Base-by-base conservation (phyloP, 345 rosid species). In the Populus ilicifolia region DNA sequence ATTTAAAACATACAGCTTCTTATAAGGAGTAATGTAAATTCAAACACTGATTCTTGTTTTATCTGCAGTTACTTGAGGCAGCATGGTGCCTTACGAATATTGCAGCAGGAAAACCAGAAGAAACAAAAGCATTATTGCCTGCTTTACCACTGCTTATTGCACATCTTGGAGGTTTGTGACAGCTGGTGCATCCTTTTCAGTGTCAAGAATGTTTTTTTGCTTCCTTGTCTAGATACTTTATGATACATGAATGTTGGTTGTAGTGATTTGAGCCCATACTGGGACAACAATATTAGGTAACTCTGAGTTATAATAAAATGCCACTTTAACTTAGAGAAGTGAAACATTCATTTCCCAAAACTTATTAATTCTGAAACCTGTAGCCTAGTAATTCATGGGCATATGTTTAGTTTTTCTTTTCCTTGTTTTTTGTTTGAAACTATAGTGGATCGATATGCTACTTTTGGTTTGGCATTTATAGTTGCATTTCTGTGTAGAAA, bases 31-130 rank as follows among this genome's bases (percentile, higher is more conserved):
- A 5, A 18, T 69, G 36, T 3, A 36, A 77, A 70, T 20, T 30
- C n/a, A 39, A 44, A 56, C n/a, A 21, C 52, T 77, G 59, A 29
- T 30, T 12, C 33, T 29, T 33, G 35, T 67, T 48, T 35, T 29
- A 81, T n/a, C 79, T 83, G 80, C 95, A 96, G 98, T 90, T 96
- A 83, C 94, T 96, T 75, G 98, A 94, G 91, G 90, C 97, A 72
- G 97, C 98, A 65, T 93, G 97, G 98, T 92, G 99, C 83, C 97
- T 96, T 44, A 96, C 98, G 75, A 96, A 96, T 76, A 96, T 96
- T 12, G 99, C 99, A 30, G 97, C 98, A 38, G 99, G 99, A 82
- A 87, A 89, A 83, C 92, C 92, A 30, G 99, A 94, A 77, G 98
- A 96, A 88, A 93, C 98, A 70, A 94, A 89, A 79, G 90, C 98